Conservation (phyloP, 352 stramenopile species). For the Globisporangium cystogenes region DNA sequence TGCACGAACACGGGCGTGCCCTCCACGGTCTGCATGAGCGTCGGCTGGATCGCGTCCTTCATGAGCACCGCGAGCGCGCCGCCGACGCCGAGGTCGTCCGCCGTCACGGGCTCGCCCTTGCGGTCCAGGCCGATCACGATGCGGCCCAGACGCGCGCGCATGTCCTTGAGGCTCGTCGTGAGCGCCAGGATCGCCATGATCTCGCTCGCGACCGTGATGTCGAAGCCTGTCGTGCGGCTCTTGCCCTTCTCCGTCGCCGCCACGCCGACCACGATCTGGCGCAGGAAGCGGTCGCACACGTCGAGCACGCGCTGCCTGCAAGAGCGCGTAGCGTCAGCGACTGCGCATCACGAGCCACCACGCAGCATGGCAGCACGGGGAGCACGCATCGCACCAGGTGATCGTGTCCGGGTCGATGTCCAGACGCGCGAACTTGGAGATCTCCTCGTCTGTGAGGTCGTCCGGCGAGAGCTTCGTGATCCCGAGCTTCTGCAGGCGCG, state of each 20-base stretch:
- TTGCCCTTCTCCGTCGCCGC: constrained; percentile 90
- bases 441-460: constrained; percentile 94
- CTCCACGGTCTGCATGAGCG: constrained; percentile 98
- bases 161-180: constrained; percentile 91
- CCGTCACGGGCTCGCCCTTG: constrained; percentile 88
- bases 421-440: constrained; percentile 89
- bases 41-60: constrained; percentile 97
- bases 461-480: constrained; percentile 90
- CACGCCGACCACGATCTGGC: constrained; percentile 87
- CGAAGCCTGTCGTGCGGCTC: constrained; percentile 61
- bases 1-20: constrained; percentile 96
- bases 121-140: constrained; percentile 93
- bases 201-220: constrained; percentile 95
- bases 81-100: constrained; percentile 95
- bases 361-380: not conserved
- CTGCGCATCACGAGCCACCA: not conserved
- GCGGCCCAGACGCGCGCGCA: constrained; percentile 90
- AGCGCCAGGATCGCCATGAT: constrained; percentile 98
- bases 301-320: constrained; percentile 93
- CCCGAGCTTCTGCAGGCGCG: constrained; percentile 93
- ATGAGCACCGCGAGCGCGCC: constrained; percentile 97
- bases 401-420: constrained; percentile 95
- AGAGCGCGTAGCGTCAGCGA: not conserved
- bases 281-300: constrained; percentile 96
- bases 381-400: constrained; percentile 60